Conservation (phyloP, 108 stramenopile species). For the Hondaea fermentalgiana region DNA sequence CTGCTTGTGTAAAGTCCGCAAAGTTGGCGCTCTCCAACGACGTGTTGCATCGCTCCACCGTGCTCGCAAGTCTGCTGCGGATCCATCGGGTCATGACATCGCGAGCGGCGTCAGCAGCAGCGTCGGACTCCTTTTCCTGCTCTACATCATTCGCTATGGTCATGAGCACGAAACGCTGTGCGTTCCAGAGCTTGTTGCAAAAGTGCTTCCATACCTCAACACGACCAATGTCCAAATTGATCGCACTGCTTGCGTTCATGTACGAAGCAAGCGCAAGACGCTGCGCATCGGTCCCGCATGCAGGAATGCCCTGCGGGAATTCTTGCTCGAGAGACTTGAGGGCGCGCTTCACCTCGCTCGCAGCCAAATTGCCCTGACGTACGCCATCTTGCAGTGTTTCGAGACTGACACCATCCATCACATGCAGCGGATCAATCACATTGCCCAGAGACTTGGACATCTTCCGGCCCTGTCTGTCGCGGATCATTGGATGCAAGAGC, state of each 20-base stretch:
- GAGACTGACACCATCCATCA: slow-evolving; percentile 59
- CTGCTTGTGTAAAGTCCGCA: slow-evolving; percentile 28
- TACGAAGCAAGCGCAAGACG: slow-evolving; percentile 53
- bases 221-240: slow-evolving; percentile 81
- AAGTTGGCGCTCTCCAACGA: slow-evolving; percentile 9
- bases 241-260: slow-evolving; percentile 34
- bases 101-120: not conserved
- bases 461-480: slow-evolving; percentile 85
- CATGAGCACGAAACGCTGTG: slow-evolving; percentile 63
- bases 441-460: slow-evolving; percentile 99
- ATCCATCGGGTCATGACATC: slow-evolving; percentile 19
- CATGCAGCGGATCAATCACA: slow-evolving; percentile 92
- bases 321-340: not conserved
- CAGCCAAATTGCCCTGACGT: not conserved
- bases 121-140: too few species aligned
- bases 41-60: not conserved
- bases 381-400: not conserved
- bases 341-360: not conserved
- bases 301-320: slow-evolving; percentile 29
- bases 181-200: slow-evolving; percentile 97
- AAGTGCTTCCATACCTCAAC: slow-evolving; percentile 77
- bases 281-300: slow-evolving; percentile 78
- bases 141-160: too few species aligned
- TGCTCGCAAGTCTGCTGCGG: not conserved
- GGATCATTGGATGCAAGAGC: slow-evolving; percentile 86